Evolutionary conservation across 129 eudicot genomes (phyloP), one percentile per base, ranked within the genome.

Genomic region (Helianthus tuberosus): DNA sequence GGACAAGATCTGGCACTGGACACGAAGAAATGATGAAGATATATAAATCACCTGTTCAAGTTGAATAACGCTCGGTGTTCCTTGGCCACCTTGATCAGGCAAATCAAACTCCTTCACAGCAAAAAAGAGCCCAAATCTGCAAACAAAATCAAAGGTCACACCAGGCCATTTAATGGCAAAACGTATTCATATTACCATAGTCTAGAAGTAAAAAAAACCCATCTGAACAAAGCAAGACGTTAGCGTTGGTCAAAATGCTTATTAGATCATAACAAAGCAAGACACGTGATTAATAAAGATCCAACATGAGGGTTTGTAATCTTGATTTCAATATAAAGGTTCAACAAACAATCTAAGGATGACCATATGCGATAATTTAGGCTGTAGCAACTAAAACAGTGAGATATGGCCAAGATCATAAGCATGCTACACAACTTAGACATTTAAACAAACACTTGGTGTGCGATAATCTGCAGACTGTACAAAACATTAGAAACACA

Each of bases 41-140:
- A 1, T 68, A 49, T 29, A 50, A 11, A 62, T 73, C 55, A 86
- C 96, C 86, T 85, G 86, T 73, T 90, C 89, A 62, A 90, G 93
- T 52, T 78, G 89, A 27, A 5, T 57, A 41, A 85, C 47, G 52
- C 87, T 83, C 66, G 83, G 88, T 73, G 47, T 79, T 64, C 87
- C 83, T 23, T 77, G 80, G 58, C 57, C 70, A 15, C 78, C 82
- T 74, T 81, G 83, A 58, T 85, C 82, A 78, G 79, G 82, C 74
- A 83, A 75, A 43, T 88, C 83, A 46, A 87, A 80, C 70, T 90
- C 93, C 81, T 90, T 90, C 54, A 90, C 96, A 68, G 91, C 93
- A 77, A 90, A 85, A 79, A 83, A 87, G 50, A 73, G 73, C 17
- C 93, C 93, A 64, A 50, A 64, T 35, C 96, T 90, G 86, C 77